Conservation (phyloP, 2,329 filamentous ascomycete genomes). For the Xylaria sp. region DNA sequence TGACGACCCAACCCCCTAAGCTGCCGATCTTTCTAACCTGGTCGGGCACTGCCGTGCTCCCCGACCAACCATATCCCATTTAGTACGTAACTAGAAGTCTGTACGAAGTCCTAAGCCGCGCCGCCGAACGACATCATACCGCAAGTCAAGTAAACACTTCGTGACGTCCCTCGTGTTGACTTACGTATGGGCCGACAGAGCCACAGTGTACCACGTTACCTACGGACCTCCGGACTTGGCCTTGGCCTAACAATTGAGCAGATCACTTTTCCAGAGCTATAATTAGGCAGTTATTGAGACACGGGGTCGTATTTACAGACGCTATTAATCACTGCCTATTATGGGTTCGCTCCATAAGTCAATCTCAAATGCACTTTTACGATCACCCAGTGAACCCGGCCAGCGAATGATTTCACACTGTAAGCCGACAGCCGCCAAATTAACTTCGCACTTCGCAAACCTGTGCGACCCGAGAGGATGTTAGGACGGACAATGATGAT, state of each 20-base stretch:
- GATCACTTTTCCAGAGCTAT: background rate
- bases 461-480: too few relatives aligned
- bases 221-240: background rate
- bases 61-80: background rate
- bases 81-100: background rate
- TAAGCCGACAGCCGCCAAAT: too few relatives aligned
- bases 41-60: background rate
- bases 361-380: too few relatives aligned
- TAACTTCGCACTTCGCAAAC: too few relatives aligned
- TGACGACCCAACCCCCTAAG: background rate
- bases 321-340: background rate
- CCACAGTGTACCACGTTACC: background rate
- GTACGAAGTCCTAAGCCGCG: background rate
- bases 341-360: too few relatives aligned
- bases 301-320: background rate
- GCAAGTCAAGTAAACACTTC: background rate
- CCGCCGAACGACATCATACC: background rate
- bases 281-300: background rate
- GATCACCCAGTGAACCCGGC: too few relatives aligned
- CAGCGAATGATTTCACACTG: too few relatives aligned
- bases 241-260: background rate
- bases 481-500: too few relatives aligned
- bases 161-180: background rate
- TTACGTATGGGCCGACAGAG: background rate
- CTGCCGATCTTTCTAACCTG: slow-evolving; percentile 15